Conservation (phyloP, 2,329 filamentous ascomycete species). For the Metarhizium humberi region DNA sequence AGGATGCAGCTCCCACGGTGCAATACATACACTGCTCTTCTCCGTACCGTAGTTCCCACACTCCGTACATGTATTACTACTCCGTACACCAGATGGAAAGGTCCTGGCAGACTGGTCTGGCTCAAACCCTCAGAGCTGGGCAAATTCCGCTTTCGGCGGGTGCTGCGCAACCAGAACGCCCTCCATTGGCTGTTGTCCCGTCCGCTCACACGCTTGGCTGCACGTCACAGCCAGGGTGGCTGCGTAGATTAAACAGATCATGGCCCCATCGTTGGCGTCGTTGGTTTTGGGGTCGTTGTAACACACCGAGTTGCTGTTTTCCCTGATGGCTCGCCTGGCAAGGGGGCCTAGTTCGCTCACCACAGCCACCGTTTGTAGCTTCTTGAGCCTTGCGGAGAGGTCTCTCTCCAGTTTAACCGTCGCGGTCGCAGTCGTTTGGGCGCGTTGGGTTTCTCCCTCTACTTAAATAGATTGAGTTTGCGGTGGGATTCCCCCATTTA, state of each 20-base stretch:
- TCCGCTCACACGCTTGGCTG: background rate
- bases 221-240: background rate
- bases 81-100: background rate
- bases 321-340: background rate
- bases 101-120: background rate
- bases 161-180: background rate
- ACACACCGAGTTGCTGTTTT: background rate
- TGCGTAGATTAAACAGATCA: background rate
- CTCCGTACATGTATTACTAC: no score
- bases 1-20: constrained; percentile 3
- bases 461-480: background rate
- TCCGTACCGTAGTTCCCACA: background rate
- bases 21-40: background rate
- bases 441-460: background rate
- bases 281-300: background rate
- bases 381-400: background rate
- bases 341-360: background rate
- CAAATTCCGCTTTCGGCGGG: constrained; percentile 1
- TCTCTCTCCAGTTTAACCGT: background rate
- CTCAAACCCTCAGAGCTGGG: constrained; percentile 1
- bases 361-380: no score
- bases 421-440: background rate
- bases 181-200: background rate
- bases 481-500: background rate
- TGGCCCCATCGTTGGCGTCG: background rate